Evolutionary conservation across 257 asterid genomes (phyloP).

Genomic region (Lithospermum erythrorhizon): DNA sequence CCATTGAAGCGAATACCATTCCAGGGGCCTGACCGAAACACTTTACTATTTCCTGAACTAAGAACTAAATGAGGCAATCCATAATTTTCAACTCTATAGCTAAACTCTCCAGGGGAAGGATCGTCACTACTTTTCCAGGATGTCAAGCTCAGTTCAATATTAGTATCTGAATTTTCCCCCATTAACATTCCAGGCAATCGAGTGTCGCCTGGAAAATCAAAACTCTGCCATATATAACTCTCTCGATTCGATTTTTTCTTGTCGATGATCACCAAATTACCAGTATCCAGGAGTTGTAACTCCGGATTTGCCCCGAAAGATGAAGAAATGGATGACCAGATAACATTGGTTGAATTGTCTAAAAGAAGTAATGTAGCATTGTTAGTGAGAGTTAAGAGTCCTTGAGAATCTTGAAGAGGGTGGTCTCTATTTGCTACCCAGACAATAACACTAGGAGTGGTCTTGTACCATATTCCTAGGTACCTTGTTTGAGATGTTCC

Average conservation of each 20-base stretch:
- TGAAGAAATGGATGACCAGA: slow-evolving; percentile 20
- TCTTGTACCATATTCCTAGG: slow-evolving; percentile 21
- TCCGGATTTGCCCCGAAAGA: background rate
- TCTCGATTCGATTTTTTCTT: background rate
- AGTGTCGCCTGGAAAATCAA: slow-evolving; percentile 18
- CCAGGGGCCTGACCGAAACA: slow-evolving; percentile 15
- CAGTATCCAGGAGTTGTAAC: slow-evolving; percentile 17
- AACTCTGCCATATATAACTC: slow-evolving; percentile 23
- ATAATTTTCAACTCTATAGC: slow-evolving; percentile 5
- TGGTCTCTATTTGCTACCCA: slow-evolving; percentile 24
- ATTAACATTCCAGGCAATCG: slow-evolving; percentile 1
- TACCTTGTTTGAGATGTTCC: slow-evolving; percentile 8
- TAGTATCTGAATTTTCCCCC: slow-evolving; percentile 2
- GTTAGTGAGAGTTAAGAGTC: slow-evolving; percentile 5
- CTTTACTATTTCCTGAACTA: slow-evolving; percentile 9
- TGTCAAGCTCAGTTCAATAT: slow-evolving; percentile 7
- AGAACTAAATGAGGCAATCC: slow-evolving; percentile 20
- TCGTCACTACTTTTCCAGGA: slow-evolving; percentile 7
- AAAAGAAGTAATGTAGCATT: slow-evolving; percentile 10
- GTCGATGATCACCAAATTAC: slow-evolving; percentile 15
- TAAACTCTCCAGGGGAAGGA: slow-evolving; percentile 5
- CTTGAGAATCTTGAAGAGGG: slow-evolving; percentile 9
- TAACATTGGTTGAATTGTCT: slow-evolving; percentile 5
- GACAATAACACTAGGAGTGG: slow-evolving; percentile 9
- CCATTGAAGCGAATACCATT: slow-evolving; percentile 16